Conservation (phyloP, 305 asterid genomes). For the Solanum chacoense region DNA sequence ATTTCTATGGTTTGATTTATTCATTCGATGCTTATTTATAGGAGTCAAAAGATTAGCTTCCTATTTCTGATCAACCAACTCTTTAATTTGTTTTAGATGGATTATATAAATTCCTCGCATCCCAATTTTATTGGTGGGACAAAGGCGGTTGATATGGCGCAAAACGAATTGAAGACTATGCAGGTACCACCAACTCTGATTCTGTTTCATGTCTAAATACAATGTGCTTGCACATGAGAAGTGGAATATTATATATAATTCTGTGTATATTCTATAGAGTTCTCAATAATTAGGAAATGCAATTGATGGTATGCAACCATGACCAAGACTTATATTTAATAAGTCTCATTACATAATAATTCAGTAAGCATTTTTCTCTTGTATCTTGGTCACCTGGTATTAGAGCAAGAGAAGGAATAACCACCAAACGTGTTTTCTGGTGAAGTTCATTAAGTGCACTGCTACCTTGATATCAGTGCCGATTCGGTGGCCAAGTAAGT, state of each 20-base stretch:
- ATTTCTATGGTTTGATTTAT: background rate
- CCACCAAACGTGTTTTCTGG: background rate
- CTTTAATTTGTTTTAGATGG: slow-evolving; percentile 5
- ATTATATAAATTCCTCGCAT: slow-evolving; percentile 11
- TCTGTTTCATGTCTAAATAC: background rate
- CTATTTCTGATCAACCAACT: background rate
- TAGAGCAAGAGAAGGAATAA: background rate
- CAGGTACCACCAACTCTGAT: slow-evolving; percentile 5
- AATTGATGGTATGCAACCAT: background rate
- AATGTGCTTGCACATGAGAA: background rate
- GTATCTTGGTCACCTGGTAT: background rate
- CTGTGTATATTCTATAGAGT: background rate
- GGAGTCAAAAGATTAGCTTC: background rate
- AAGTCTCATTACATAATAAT: background rate
- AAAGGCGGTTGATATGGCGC: slow-evolving; percentile 10
- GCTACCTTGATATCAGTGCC: background rate
- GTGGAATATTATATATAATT: background rate
- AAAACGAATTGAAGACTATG: slow-evolving; percentile 1
- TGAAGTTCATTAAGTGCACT: background rate
- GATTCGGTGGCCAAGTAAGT: background rate
- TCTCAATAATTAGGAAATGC: background rate
- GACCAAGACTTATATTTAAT: background rate
- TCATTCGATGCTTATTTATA: background rate
- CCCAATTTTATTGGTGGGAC: slow-evolving; percentile 17
- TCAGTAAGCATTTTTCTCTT: background rate